Evolutionary conservation across 2,329 filamentous ascomycete species (phyloP).

Genomic region (Diaporthe batatas): DNA sequence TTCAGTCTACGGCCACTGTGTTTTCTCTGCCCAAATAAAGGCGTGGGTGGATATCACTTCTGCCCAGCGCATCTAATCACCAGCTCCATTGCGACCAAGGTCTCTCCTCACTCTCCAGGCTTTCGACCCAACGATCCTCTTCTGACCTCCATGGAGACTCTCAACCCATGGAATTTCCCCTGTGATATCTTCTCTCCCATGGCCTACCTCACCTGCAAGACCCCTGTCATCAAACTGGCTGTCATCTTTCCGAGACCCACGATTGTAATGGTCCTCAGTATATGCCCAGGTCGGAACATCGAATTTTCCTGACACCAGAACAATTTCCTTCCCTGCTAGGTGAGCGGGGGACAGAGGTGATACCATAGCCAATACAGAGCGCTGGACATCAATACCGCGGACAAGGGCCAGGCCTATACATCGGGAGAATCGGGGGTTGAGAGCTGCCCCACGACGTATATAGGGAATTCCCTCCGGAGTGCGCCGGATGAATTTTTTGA

Average conservation of each 20-base stretch:
- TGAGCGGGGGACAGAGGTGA: slow-evolving; percentile 67
- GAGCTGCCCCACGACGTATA: slow-evolving; percentile 66
- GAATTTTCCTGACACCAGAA: slow-evolving; percentile 77
- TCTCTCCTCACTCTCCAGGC: slow-evolving; percentile 76
- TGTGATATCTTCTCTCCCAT: slow-evolving; percentile 48
- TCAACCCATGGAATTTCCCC: slow-evolving; percentile 70
- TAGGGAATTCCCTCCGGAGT: slow-evolving; percentile 72
- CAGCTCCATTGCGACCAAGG: slow-evolving; percentile 57
- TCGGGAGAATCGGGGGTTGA: slow-evolving; percentile 71
- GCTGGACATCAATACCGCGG: slow-evolving; percentile 73
- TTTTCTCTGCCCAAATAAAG: not conserved
- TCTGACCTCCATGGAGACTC: slow-evolving; percentile 66
- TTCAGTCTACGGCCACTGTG: not conserved
- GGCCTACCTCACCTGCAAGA: slow-evolving; percentile 51
- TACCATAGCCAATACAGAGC: slow-evolving; percentile 71
- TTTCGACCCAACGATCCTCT: slow-evolving; percentile 68
- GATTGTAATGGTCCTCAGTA: slow-evolving; percentile 69
- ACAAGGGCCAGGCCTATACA: slow-evolving; percentile 76
- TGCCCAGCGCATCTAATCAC: not conserved
- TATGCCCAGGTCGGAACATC: slow-evolving; percentile 79
- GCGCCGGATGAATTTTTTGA: slow-evolving; percentile 51
- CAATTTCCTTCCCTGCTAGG: slow-evolving; percentile 62
- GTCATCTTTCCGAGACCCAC: slow-evolving; percentile 48
- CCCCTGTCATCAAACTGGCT: slow-evolving; percentile 54
- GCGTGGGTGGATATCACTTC: not conserved